Conservation (phyloP, 371 early-diverging fungal species). For the Thermomucor indicae-seudaticae region DNA sequence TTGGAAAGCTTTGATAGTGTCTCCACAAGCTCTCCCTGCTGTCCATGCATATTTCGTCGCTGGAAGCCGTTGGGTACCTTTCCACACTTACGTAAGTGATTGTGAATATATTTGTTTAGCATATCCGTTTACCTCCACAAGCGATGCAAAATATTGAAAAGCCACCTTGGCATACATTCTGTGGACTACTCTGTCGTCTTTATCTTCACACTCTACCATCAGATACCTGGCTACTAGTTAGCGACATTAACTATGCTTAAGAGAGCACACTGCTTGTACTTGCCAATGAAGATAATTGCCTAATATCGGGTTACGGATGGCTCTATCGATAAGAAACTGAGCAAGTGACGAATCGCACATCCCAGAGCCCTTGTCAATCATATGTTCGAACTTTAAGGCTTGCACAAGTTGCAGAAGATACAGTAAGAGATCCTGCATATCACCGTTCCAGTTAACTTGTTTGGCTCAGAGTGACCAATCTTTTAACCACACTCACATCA, state of each 20-base stretch:
- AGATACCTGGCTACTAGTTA: constrained; percentile 61
- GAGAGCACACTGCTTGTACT: not conserved
- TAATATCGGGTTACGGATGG: constrained; percentile 71
- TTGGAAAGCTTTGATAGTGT: constrained; percentile 67
- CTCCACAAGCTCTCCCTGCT: constrained; percentile 84
- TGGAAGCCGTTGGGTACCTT: constrained; percentile 61
- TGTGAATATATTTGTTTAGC: no score
- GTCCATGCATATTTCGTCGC: constrained; percentile 68
- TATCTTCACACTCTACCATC: constrained; percentile 84
- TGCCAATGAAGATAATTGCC: constrained; percentile 94
- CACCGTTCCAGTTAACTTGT: not conserved
- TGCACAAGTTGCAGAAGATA: constrained; percentile 95
- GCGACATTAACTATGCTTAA: not conserved
- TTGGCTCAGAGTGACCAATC: no score
- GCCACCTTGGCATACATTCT: constrained; percentile 86
- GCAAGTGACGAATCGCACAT: constrained; percentile 72
- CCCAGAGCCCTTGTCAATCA: constrained; percentile 31
- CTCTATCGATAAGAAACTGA: constrained; percentile 84
- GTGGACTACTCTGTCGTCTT: constrained; percentile 57
- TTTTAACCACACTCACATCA: constrained; percentile 65
- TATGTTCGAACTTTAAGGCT: constrained; percentile 91
- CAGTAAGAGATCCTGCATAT: constrained; percentile 75
- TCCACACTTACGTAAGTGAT: no score
- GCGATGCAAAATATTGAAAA: constrained; percentile 70
- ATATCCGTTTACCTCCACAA: constrained; percentile 54